Evolutionary conservation across 2,329 filamentous ascomycete genomes (phyloP).

Genomic region (Ophiostoma piceae): DNA sequence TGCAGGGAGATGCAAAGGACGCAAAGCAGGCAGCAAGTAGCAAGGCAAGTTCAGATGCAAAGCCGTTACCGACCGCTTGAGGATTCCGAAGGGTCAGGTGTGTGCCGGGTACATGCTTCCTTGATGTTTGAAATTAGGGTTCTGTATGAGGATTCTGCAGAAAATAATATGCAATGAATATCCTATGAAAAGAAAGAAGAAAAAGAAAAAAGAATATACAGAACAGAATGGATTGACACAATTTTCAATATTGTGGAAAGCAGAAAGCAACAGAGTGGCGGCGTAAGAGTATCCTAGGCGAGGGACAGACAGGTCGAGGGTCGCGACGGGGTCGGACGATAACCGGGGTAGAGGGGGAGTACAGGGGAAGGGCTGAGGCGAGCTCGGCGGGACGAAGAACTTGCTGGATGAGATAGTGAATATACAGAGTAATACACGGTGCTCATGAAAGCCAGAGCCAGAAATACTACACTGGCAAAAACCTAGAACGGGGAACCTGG

Average conservation of each 20-base stretch:
- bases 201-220: neutral
- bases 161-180: neutral
- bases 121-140: slow-evolving; percentile 17
- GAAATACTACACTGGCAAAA: neutral
- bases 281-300: neutral
- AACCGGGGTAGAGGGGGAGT: slow-evolving; percentile 2
- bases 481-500: neutral
- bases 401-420: neutral
- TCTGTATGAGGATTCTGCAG: neutral
- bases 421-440: too few species aligned
- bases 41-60: neutral
- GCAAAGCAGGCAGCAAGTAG: too few species aligned
- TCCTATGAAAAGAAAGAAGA: neutral
- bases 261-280: neutral
- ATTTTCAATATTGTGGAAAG: neutral
- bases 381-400: neutral
- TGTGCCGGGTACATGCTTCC: slow-evolving; percentile 21
- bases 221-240: neutral
- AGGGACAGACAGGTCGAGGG: neutral
- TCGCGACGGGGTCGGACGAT: neutral
- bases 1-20: neutral
- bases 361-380: neutral
- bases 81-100: slow-evolving; percentile 3
- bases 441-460: neutral
- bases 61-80: slow-evolving; percentile 14